phyloP scores from a whole-genome alignment of 495 filamentous ascomycete genomes.

The Jackrogersella multiformis region DNA sequence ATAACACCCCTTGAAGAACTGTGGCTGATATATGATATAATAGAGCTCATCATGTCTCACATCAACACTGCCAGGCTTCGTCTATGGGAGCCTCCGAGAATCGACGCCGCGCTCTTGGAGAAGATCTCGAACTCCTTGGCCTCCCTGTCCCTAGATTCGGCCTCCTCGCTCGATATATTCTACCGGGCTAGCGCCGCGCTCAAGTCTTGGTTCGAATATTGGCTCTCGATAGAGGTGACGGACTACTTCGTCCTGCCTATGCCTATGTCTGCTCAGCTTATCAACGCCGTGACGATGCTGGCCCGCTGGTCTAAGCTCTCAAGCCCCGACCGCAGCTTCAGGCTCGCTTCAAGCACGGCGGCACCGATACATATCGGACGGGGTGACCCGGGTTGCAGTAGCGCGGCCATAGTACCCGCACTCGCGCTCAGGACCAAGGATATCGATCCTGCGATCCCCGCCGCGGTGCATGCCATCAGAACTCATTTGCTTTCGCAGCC shows the following conservation, averaged over 20 bases:
- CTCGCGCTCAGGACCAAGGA: constrained; percentile 8
- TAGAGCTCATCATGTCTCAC: constrained; percentile 40
- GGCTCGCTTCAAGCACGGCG: background rate
- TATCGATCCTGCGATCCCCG: constrained; percentile 41
- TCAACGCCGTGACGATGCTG: constrained; percentile 53
- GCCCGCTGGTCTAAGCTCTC: constrained; percentile 48
- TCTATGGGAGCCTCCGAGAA: constrained; percentile 44
- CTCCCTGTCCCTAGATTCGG: constrained; percentile 41
- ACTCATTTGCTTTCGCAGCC: constrained; percentile 42
- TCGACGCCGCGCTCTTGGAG: constrained; percentile 40
- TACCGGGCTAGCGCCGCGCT: constrained; percentile 46
- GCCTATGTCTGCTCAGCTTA: constrained; percentile 49
- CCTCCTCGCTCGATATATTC: constrained; percentile 48
- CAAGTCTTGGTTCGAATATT: constrained; percentile 52
- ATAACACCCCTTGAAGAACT: background rate
- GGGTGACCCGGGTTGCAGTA: constrained; percentile 22
- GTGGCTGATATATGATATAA: background rate
- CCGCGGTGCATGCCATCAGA: constrained; percentile 37
- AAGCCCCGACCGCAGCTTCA: constrained; percentile 19
- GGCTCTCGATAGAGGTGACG: constrained; percentile 51
- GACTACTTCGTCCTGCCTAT: constrained; percentile 52
- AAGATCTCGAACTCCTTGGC: constrained; percentile 47
- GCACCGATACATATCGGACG: background rate
- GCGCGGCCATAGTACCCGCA: constrained; percentile 1
- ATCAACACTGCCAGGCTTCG: constrained; percentile 40